Percentiles rank a stretch among this genome's conserved stretches.
Conservation (phyloP, 1,284 basidiomycete species). For the Xerocomus amazonicus region DNA sequence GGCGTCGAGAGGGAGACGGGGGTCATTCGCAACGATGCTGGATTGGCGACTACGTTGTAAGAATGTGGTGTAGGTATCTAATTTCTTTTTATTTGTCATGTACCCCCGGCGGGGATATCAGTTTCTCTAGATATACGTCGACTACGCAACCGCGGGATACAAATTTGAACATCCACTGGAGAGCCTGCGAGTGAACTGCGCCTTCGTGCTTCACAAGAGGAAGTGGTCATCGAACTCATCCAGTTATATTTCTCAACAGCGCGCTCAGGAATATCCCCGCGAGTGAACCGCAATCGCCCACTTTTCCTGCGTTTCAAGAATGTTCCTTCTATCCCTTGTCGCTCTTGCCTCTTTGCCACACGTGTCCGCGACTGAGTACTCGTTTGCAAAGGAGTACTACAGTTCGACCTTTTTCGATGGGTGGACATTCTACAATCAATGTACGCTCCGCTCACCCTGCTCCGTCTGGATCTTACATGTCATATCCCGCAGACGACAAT, state of each 20-base stretch:
- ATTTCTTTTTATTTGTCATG: slow-evolving; percentile 7
- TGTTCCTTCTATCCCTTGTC: slow-evolving; percentile 7
- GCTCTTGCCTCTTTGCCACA: slow-evolving; percentile 8
- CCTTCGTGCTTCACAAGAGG: too few relatives aligned
- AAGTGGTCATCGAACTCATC: too few relatives aligned
- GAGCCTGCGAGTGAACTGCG: too few relatives aligned
- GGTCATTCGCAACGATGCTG: slow-evolving; percentile 46
- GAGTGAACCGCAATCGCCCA: slow-evolving; percentile 9
- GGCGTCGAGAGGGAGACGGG: slow-evolving; percentile 57
- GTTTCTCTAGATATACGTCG: not conserved
- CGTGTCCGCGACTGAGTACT: slow-evolving; percentile 35
- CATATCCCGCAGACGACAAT: slow-evolving; percentile 54
- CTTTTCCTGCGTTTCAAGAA: too few relatives aligned
- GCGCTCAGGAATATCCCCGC: too few relatives aligned
- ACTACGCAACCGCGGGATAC: not conserved
- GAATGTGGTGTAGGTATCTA: not conserved
- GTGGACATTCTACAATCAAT: slow-evolving; percentile 53
- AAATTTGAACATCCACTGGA: too few relatives aligned
- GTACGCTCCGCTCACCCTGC: slow-evolving; percentile 35
- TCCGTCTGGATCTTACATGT: not conserved
- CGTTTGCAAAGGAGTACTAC: slow-evolving; percentile 45
- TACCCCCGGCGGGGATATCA: not conserved
- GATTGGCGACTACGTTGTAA: slow-evolving; percentile 23
- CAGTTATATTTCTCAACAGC: not conserved
- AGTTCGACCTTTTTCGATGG: slow-evolving; percentile 52